Evolutionary conservation across 352 stramenopile genomes (phyloP), one percentile per base, ranked within the genome.

Genomic region (Pythium aristosporum): DNA sequence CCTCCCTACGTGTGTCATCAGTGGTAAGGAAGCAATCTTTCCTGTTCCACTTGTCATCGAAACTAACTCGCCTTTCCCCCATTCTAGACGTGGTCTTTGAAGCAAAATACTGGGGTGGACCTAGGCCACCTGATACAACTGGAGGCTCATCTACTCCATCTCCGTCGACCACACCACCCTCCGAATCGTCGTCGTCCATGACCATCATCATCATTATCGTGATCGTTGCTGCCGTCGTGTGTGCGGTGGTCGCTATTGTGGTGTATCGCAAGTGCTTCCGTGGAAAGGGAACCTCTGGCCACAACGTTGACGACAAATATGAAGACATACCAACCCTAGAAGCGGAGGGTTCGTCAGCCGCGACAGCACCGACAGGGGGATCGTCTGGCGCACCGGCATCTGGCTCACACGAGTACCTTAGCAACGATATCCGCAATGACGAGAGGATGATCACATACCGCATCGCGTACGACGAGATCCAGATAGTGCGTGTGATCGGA

Each of bases 401-500:
- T 53, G 10, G 37, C 30, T 44, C 61, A 2, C 54, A 61, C 6
- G 61, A 65, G 18, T 69, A 73, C 28, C 46, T 73, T 4, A 28
- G 3, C 37, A 69, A 74, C 50, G 67, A 74, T 16, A 46, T 74
- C 53, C 67, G 61, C 25, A 30, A 30, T 2, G 25, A 30, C 1
- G 25, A 30, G 25, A 30, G 25, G 1, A 30, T 30, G 25, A 30
- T 30, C 25, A 30, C 25, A 2, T 30, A 30, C 25, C 25, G 25
- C 25, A 30, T 30, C 25, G 25, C 25, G 25, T 30, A 30, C 25
- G 25, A 30, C 25, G 25, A 30, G 25, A 30, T 30, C 25, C 25
- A 30, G 25, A 30, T 30, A 30, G 25, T 30, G 25, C 25, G 25
- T 30, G 25, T 30, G 25, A 30, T 30, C 25, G 25, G 25, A 5